Evolutionary conservation across 257 asterid species (phyloP), one percentile per base, ranked within the genome.

Genomic region (Solanum appendiculatum): DNA sequence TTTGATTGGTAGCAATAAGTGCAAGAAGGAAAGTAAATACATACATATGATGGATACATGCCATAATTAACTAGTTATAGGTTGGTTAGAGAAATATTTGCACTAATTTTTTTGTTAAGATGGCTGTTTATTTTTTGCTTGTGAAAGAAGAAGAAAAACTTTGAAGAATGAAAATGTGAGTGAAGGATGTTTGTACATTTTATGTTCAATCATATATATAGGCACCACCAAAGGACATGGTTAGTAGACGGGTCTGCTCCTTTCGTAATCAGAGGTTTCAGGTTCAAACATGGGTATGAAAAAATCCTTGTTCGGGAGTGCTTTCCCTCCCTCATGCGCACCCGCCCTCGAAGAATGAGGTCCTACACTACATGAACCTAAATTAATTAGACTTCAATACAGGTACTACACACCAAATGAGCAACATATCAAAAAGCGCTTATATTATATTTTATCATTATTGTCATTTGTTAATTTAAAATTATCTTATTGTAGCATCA

Each of bases 21-120:
- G 90, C 90, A 84, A 94, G 90, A 86, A 91, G 51, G 87, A 94
- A 84, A 86, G 88, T 85, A 83, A 86, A 87, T 3, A 87, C 7
- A 88, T 68, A 86, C 15, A 89, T 87, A 74, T 58, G 56, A 25
- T 85, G 84, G 48, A 66, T 85, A 86, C 21, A 63, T 37, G 94
- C 96, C 97, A 94, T 89, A 16, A 37, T 20, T 36, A 21, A 54
- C 5, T n/a, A 46, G 3, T 56, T 56, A 5, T n/a, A 63, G 70
- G 70, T 33, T 63, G 9, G 9, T 14, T 54, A 8, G 27, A 74
- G 75, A 87, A 56, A 27, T 31, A 69, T 15, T 63, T 83, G 64
- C 27, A 51, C n/a, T 21, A 58, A 31, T 51, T 39, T 42, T 44
- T 75, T 18, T 86, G 37, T 56, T n/a, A 44, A 25, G 81, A 36